Evolutionary conservation across 176 grass and related monocot genomes (phyloP), one percentile per base, ranked within the genome.

Genomic region (Avena atlantica): DNA sequence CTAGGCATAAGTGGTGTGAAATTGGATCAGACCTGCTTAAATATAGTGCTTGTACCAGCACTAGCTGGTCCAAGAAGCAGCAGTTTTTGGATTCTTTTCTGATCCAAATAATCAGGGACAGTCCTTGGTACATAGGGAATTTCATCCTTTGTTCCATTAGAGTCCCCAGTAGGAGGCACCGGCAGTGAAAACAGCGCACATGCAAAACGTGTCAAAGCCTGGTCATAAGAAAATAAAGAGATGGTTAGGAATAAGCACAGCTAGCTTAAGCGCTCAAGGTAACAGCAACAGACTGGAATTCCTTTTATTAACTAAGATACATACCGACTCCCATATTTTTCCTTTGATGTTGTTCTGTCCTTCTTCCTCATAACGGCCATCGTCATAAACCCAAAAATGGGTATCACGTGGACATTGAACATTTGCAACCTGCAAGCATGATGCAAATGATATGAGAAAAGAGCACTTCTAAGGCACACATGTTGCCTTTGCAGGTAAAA

Each of bases 381-480:
- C 97, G 76, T 96, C 89, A 83, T 98, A 98, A 63, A 98, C 97
- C 97, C 97, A 98, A 86, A 98, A 98, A 81, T 98, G 97, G 50
- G 94, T 98, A 81, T 91, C 97, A 66, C 90, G 92, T 34, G 97
- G 94, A 47, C 97, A 98, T 42, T 96, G 97, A 70, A 98, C 97
- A 87, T 87, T 79, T 87, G 94, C 92, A 84, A 98, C 36, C 97
- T 98, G 89, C 52, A 82, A 55, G 42, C 61, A 88, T 23, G 84
- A 81, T 50, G 12, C 12, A 69, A 76, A 61, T 24, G n/a, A 76
- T 85, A 29, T 76, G 51, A 68, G 12, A 61, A 86, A 74, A 81
- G 8, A 21, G 9, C 52, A 31, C 14, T 42, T 67, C 56, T 20
- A 78, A 6, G 13, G 37, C 59, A 55, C 15, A 0, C 10, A 16